These are phyloP conservation scores for Saccharomycopsis schoenii DNA, from an alignment of 805 yeast genomes.

Conservation along the genomic window DNA sequence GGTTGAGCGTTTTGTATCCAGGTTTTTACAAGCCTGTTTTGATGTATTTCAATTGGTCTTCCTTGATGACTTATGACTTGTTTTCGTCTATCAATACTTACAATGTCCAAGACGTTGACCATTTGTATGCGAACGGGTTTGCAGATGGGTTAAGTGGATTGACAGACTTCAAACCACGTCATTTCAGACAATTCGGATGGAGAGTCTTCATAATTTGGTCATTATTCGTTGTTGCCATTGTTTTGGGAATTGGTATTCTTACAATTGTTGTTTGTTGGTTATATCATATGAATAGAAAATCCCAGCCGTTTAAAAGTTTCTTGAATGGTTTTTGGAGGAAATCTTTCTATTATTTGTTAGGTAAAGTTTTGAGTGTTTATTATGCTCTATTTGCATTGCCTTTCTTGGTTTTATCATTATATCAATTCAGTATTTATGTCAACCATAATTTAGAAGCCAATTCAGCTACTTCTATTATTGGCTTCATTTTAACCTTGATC, in stretches of 20 bases:
- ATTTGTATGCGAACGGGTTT: constrained; percentile 29
- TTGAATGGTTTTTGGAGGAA: constrained; percentile 19
- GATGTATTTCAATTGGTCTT: constrained; percentile 44
- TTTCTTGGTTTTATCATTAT: constrained; percentile 31
- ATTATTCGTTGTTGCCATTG: constrained; percentile 2
- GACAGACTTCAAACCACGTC: constrained; percentile 23
- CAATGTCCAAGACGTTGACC: constrained; percentile 28
- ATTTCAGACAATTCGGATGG: constrained; percentile 27
- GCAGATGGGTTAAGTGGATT: constrained; percentile 33
- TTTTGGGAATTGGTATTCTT: neutral
- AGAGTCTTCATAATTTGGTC: constrained; percentile 31
- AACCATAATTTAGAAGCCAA: neutral
- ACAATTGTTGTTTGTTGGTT: constrained; percentile 6
- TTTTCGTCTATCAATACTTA: constrained; percentile 14
- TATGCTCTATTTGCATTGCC: constrained; percentile 33
- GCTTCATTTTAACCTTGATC: constrained; percentile 27
- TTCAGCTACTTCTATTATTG: constrained; percentile 20
- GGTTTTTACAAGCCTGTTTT: constrained; percentile 52
- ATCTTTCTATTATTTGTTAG: constrained; percentile 25
- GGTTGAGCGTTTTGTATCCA: constrained; percentile 46
- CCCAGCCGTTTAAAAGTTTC: neutral
- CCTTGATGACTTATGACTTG: constrained; percentile 30
- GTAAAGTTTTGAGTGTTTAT: constrained; percentile 27
- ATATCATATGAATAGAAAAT: neutral
- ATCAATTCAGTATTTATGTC: constrained; percentile 17